A percentile compares a stretch with the other conserved stretches of the same genome.
phyloP scores from a whole-genome alignment of 2,329 filamentous ascomycete genomes.

The Talaromyces funiculosus region DNA sequence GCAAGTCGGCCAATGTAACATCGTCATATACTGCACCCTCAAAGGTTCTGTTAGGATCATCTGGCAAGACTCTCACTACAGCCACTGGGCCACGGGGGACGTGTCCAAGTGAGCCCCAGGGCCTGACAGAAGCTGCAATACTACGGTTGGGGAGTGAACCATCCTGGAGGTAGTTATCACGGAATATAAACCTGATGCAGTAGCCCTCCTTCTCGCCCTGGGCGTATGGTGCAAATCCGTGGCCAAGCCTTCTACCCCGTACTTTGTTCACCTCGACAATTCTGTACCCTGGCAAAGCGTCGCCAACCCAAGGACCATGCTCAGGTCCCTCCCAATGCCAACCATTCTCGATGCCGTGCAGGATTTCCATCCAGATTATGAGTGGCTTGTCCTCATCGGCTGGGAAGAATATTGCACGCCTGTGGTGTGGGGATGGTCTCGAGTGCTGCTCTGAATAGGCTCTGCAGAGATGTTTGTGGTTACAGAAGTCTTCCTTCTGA shows the following conservation, averaged over 20 bases:
- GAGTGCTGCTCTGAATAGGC: background rate
- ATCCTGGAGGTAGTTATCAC: background rate
- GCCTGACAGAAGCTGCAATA: background rate
- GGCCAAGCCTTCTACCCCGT: background rate
- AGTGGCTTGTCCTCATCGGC: background rate
- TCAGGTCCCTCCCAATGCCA: too few species aligned
- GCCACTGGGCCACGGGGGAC: background rate
- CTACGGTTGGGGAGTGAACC: background rate
- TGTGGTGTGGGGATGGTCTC: slow-evolving; percentile 10
- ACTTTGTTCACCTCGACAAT: background rate
- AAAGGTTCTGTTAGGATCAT: background rate
- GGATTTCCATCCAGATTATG: slow-evolving; percentile 4
- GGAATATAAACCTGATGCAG: background rate
- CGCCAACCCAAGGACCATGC: too few species aligned
- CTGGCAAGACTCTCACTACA: background rate
- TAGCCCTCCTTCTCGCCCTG: background rate
- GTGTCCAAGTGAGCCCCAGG: background rate
- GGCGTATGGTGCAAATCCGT: background rate
- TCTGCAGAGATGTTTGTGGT: slow-evolving; percentile 14
- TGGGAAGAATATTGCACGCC: slow-evolving; percentile 12
- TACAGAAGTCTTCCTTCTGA: slow-evolving; percentile 28
- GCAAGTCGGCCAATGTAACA: slow-evolving; percentile 10
- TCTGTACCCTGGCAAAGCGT: too few species aligned
- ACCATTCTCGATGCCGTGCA: too few species aligned
- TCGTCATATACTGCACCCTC: too few species aligned